These are phyloP conservation scores for Neonothopanus nambi DNA, from an alignment of 1,284 basidiomycete genomes.

Conservation along the genomic window DNA sequence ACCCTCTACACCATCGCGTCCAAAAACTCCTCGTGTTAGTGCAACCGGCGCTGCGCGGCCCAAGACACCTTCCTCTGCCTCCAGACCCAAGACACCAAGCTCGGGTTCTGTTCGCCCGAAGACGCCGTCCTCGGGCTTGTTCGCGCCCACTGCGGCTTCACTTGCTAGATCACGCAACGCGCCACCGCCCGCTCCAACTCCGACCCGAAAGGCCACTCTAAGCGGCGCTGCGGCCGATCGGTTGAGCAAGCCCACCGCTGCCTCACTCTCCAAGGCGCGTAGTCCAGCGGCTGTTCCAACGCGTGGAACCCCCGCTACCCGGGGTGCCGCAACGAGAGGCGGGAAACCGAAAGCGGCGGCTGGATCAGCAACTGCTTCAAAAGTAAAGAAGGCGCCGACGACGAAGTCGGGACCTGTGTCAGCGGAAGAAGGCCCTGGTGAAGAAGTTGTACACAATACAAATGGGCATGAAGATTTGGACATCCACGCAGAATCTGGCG, in stretches of 20 bases:
- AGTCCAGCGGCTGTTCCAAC: constrained; percentile 19
- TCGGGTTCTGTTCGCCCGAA: constrained; percentile 31
- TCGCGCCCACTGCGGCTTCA: constrained; percentile 77
- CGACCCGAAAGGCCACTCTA: constrained; percentile 51
- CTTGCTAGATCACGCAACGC: constrained; percentile 63
- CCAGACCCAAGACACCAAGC: constrained; percentile 25
- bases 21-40: constrained; percentile 40
- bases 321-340: constrained; percentile 22
- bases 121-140: constrained; percentile 51
- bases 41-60: constrained; percentile 45
- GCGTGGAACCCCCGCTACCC: constrained; percentile 22
- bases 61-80: constrained; percentile 39
- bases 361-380: constrained; percentile 13
- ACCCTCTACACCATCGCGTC: constrained; percentile 27
- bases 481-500: background rate
- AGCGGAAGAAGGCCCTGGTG: background rate
- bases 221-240: constrained; percentile 55
- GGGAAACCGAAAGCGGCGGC: constrained; percentile 22
- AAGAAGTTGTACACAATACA: background rate
- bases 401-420: background rate
- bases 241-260: constrained; percentile 74
- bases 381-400: constrained; percentile 6
- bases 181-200: constrained; percentile 42
- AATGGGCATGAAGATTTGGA: background rate
- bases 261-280: constrained; percentile 50